A percentile compares a stretch with the other conserved stretches of the same genome.
Evolutionary conservation across 2,329 filamentous ascomycete genomes (phyloP).

Genomic region (Bipolaris sorokiniana): DNA sequence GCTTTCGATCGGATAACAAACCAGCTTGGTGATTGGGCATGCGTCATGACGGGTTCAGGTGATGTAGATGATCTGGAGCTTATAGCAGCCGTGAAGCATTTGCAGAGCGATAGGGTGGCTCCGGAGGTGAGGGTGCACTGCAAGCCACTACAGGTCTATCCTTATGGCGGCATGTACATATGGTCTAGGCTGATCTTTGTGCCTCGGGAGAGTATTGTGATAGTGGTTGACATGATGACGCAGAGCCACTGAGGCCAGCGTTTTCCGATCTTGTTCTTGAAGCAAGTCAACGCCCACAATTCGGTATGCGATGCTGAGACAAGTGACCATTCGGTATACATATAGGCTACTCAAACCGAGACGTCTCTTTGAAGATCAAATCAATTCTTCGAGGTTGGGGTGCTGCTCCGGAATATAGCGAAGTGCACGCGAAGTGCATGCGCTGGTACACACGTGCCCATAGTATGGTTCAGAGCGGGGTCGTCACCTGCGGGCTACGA

Average conservation of each 20-base stretch:
- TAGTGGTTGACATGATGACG: conserved; percentile 17
- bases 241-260: not conserved
- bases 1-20: conserved; percentile 29
- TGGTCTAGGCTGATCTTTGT: conserved; percentile 2
- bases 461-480: conserved; percentile 8
- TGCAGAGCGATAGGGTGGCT: not conserved
- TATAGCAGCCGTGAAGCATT: not conserved
- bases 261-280: not conserved
- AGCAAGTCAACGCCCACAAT: not conserved
- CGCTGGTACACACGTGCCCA: not conserved
- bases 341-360: not conserved
- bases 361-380: not conserved
- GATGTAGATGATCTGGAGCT: not conserved
- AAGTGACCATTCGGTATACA: not conserved
- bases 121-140: not conserved
- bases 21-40: conserved; percentile 31
- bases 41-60: conserved; percentile 17
- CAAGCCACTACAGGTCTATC: not conserved
- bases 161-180: not conserved
- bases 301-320: not conserved
- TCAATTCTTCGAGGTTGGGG: not conserved
- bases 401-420: not conserved
- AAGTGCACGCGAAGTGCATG: not conserved
- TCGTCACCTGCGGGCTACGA: not conserved
- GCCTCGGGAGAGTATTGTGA: not conserved